A percentile compares a stretch with the other conserved stretches of the same genome.
Evolutionary conservation across 1,139 yeast species (phyloP).

Genomic region (Pneumocystis oryctolagi): DNA sequence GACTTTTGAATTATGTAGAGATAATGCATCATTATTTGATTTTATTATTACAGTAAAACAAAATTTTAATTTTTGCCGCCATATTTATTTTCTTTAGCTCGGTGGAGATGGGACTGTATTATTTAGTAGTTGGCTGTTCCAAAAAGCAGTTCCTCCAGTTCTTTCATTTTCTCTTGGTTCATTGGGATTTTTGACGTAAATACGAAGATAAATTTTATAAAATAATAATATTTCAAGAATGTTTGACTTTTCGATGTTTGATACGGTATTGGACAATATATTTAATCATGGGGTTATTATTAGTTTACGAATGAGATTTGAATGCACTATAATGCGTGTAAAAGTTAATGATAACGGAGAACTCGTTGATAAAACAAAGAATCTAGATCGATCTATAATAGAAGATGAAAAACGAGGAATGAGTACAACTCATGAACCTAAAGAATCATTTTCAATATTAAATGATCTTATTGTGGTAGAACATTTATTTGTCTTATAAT

Average conservation of each 20-base stretch:
- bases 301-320: constrained; percentile 59
- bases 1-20: constrained; percentile 38
- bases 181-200: constrained; percentile 52
- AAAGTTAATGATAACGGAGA: constrained; percentile 12
- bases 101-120: constrained; percentile 90
- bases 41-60: constrained; percentile 29
- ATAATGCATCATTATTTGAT: constrained; percentile 39
- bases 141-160: constrained; percentile 67
- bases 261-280: constrained; percentile 39
- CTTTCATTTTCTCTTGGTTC: constrained; percentile 71
- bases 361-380: constrained; percentile 14
- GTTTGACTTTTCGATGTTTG: constrained; percentile 46
- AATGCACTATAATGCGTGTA: constrained; percentile 51
- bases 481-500: not conserved
- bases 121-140: constrained; percentile 47
- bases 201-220: not conserved
- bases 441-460: constrained; percentile 44
- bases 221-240: constrained; percentile 26
- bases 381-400: constrained; percentile 24
- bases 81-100: constrained; percentile 21
- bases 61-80: constrained; percentile 31
- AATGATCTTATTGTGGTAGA: constrained; percentile 54
- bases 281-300: constrained; percentile 50
- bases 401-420: constrained; percentile 20
- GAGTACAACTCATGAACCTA: constrained; percentile 12